phyloP scores from a whole-genome alignment of 306 rosid species.

The Cucurbita pepo region DNA sequence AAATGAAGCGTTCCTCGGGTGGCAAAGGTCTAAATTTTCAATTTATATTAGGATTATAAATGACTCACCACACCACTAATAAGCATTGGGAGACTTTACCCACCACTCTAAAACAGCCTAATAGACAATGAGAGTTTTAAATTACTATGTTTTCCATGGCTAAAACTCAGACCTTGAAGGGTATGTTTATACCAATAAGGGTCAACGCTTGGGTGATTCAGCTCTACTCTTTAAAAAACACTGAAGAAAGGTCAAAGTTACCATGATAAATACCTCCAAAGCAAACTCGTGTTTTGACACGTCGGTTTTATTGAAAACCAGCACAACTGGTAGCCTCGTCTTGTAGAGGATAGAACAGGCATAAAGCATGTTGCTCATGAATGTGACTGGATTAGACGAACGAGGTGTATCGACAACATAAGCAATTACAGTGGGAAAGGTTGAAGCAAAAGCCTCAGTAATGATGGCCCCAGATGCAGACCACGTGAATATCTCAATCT shows the following conservation, averaged over 20 bases:
- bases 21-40: not conserved
- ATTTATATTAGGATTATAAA: not conserved
- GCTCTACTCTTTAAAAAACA: not conserved
- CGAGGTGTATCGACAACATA: slow-evolving; percentile 88
- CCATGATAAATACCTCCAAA: slow-evolving; percentile 44
- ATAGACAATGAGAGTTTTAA: not conserved
- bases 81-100: not conserved
- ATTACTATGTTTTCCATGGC: not conserved
- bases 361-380: slow-evolving; percentile 96
- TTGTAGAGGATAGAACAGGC: slow-evolving; percentile 89
- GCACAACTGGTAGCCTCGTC: slow-evolving; percentile 73
- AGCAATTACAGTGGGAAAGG: slow-evolving; percentile 78
- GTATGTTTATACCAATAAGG: not conserved
- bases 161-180: not conserved
- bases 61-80: not conserved
- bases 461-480: slow-evolving; percentile 95
- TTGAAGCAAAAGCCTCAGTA: slow-evolving; percentile 97
- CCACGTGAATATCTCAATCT: slow-evolving; percentile 96
- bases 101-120: not conserved
- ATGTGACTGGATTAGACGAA: slow-evolving; percentile 62
- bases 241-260: not conserved
- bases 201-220: not conserved
- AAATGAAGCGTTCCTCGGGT: not conserved
- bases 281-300: slow-evolving; percentile 81
- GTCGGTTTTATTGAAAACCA: slow-evolving; percentile 78